Conservation (phyloP, 2,329 filamentous ascomycete species). For the Chalaropsis ovoidea region DNA sequence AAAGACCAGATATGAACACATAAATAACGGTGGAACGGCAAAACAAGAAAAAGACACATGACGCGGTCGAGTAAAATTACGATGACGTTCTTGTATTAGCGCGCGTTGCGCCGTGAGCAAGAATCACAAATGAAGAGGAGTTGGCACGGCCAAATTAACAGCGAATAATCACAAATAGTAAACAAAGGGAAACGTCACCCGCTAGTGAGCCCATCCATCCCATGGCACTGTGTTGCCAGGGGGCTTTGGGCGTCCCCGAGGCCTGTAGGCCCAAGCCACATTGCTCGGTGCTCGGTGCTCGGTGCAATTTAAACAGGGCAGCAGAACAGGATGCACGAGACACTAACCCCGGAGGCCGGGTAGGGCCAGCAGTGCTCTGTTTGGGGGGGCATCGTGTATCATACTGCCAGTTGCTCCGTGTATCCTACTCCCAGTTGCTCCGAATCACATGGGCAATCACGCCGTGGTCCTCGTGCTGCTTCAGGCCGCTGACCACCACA, state of each 20-base stretch:
- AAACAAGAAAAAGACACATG: background rate
- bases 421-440: background rate
- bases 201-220: background rate
- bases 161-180: background rate
- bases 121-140: background rate
- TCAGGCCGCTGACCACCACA: constrained; percentile 64
- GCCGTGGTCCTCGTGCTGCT: constrained; percentile 67
- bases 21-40: background rate
- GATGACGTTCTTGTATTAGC: background rate
- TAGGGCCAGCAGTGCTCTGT: too few relatives aligned
- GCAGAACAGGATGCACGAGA: too few relatives aligned
- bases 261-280: too few relatives aligned
- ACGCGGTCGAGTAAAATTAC: constrained; percentile 1
- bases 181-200: background rate
- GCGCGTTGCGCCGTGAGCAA: background rate
- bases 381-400: too few relatives aligned
- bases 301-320: too few relatives aligned
- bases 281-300: too few relatives aligned
- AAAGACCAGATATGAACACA: too few relatives aligned
- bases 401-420: background rate
- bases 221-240: background rate
- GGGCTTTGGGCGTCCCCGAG: background rate
- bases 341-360: too few relatives aligned
- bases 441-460: constrained; percentile 59
- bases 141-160: background rate